phyloP scores from a whole-genome alignment of 192 early-diverging fungal species.

The Powellomyces hirtus region DNA sequence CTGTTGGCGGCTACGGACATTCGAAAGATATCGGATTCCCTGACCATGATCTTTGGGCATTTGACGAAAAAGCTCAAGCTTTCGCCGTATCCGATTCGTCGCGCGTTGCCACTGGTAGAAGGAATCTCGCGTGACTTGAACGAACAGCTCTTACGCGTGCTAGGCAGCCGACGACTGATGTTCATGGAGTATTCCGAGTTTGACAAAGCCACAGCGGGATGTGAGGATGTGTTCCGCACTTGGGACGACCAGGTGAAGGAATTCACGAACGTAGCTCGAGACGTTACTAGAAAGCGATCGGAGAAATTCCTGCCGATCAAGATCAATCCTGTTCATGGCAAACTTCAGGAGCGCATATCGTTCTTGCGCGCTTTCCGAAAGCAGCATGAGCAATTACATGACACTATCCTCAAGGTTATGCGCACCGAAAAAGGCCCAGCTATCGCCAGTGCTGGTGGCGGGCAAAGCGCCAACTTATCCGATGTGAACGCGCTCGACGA shows the following conservation, averaged over 20 bases:
- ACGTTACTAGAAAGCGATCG: slow-evolving; percentile 84
- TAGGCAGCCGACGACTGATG: slow-evolving; percentile 89
- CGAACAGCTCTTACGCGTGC: slow-evolving; percentile 83
- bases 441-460: slow-evolving; percentile 21
- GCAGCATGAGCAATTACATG: slow-evolving; percentile 97
- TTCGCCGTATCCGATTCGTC: slow-evolving; percentile 71
- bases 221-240: slow-evolving; percentile 82
- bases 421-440: slow-evolving; percentile 52
- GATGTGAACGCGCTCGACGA: slow-evolving; percentile 83
- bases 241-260: slow-evolving; percentile 98
- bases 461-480: slow-evolving; percentile 52
- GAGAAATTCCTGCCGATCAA: slow-evolving; percentile 97
- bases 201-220: slow-evolving; percentile 76
- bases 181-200: slow-evolving; percentile 91
- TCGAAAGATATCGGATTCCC: slow-evolving; percentile 70
- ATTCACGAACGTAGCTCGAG: slow-evolving; percentile 91
- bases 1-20: slow-evolving; percentile 93
- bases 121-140: slow-evolving; percentile 95
- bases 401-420: slow-evolving; percentile 94
- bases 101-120: slow-evolving; percentile 89
- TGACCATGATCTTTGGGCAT: slow-evolving; percentile 88
- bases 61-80: slow-evolving; percentile 97
- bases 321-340: slow-evolving; percentile 84
- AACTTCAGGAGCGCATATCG: slow-evolving; percentile 88
- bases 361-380: slow-evolving; percentile 91